These are phyloP conservation scores for Zasmidium cellare DNA, from an alignment of 2,329 filamentous ascomycete species.

Conservation along the genomic window DNA sequence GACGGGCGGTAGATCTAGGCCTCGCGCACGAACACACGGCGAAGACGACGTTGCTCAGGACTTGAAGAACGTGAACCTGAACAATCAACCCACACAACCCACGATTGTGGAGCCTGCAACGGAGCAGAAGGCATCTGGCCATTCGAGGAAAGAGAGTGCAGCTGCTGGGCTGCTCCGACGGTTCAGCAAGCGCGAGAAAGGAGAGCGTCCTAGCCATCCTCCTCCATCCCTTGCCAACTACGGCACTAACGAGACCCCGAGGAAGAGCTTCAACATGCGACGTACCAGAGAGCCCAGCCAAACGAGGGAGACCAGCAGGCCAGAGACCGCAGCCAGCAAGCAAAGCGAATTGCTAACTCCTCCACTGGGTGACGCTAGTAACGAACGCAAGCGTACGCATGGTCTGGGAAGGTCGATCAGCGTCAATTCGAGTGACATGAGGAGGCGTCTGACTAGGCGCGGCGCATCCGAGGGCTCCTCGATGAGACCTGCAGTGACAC, in stretches of 20 bases:
- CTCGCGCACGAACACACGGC: constrained; percentile 86
- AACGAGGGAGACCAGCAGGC: constrained; percentile 50
- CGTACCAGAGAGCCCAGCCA: constrained; percentile 51
- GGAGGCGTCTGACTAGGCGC: constrained; percentile 62
- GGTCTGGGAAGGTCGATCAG: constrained; percentile 84
- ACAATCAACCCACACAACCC: constrained; percentile 52
- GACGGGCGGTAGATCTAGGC: constrained; percentile 78
- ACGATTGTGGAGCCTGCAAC: constrained; percentile 45
- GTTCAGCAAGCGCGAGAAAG: constrained; percentile 81
- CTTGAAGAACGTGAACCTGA: constrained; percentile 64
- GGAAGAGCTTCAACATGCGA: constrained; percentile 87
- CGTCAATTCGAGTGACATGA: constrained; percentile 83
- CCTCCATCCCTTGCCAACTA: constrained; percentile 80
- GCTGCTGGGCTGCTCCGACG: constrained; percentile 81
- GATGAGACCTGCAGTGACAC: constrained; percentile 31
- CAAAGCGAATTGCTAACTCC: constrained; percentile 69
- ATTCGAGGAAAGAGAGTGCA: constrained; percentile 76
- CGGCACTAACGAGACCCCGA: constrained; percentile 64
- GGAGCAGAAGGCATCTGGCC: constrained; percentile 48
- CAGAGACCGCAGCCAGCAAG: constrained; percentile 56
- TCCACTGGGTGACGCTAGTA: constrained; percentile 53
- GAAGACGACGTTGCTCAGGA: constrained; percentile 84
- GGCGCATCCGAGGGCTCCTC: constrained; percentile 56
- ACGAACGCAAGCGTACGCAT: constrained; percentile 43
- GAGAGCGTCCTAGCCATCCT: constrained; percentile 62